Conservation (phyloP, 345 rosid genomes). For the Eutrema yunnanense region DNA sequence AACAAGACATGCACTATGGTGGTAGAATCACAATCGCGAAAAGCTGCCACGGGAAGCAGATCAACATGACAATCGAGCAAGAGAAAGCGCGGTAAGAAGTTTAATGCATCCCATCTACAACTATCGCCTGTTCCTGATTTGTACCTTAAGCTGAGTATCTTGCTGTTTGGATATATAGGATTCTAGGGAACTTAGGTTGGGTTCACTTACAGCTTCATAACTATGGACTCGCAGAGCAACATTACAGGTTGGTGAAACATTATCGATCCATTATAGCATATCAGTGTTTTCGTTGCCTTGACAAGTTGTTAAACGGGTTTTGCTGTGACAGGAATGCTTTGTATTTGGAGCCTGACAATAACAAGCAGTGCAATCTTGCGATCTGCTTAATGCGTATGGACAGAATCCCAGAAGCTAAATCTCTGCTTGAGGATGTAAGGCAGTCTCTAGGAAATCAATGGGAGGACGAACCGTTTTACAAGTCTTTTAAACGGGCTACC, state of each 20-base stretch:
- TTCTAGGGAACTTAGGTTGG: conserved; percentile 78
- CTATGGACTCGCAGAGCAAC: conserved; percentile 57
- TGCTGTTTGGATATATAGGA: conserved; percentile 32
- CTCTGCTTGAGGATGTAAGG: conserved; percentile 47
- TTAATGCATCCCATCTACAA: background rate
- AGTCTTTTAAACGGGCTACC: conserved; percentile 50
- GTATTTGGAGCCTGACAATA: conserved; percentile 56
- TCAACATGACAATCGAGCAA: conserved; percentile 6
- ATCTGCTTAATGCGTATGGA: conserved; percentile 70
- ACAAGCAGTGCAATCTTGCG: conserved; percentile 69
- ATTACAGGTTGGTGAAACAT: conserved; percentile 44
- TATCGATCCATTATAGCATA: background rate
- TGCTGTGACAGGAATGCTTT: conserved; percentile 51
- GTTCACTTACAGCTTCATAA: conserved; percentile 62
- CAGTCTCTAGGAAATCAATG: conserved; percentile 26
- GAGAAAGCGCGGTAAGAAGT: conserved; percentile 14
- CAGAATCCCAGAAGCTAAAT: conserved; percentile 57
- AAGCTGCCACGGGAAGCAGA: background rate
- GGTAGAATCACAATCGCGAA: background rate
- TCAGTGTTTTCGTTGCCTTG: background rate
- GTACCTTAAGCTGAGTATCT: background rate
- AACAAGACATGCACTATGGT: background rate
- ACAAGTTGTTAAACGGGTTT: background rate
- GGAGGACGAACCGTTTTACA: conserved; percentile 44
- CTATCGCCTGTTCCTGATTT: background rate